Evolutionary conservation across 2,329 filamentous ascomycete genomes (phyloP).

Genomic region (Colletotrichum euphorbiae): DNA sequence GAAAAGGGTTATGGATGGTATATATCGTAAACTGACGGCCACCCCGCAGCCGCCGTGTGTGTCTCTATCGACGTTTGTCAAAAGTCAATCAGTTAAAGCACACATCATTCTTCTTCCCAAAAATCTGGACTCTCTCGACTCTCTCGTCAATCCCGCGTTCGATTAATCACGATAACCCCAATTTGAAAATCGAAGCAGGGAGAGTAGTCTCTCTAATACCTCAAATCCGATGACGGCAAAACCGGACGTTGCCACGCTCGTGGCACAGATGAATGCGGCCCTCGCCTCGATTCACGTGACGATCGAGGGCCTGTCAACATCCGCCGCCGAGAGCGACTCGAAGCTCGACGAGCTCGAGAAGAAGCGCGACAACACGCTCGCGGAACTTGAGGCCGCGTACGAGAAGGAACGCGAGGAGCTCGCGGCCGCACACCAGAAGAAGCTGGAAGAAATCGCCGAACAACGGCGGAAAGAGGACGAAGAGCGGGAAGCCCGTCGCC

Average conservation of each 20-base stretch:
- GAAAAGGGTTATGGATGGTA: constrained; percentile 18
- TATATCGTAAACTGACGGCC: constrained; percentile 34
- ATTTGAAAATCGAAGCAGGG: background rate
- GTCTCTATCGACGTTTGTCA: constrained; percentile 19
- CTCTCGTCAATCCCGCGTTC: background rate
- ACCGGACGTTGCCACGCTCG: constrained; percentile 53
- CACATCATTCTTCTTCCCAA: background rate
- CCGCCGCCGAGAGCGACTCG: constrained; percentile 47
- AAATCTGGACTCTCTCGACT: background rate
- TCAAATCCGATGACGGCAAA: constrained; percentile 36
- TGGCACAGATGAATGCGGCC: constrained; percentile 57
- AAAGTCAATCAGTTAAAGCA: constrained; percentile 18
- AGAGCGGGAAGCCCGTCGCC: constrained; percentile 51
- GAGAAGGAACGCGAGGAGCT: constrained; percentile 47
- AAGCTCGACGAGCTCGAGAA: constrained; percentile 55
- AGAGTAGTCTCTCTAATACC: constrained; percentile 9
- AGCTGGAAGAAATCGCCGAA: constrained; percentile 50
- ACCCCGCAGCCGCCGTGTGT: constrained; percentile 9
- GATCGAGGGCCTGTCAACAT: constrained; percentile 48
- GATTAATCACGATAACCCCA: background rate
- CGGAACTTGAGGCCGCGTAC: constrained; percentile 47
- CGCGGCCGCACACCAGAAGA: constrained; percentile 45
- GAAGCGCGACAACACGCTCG: constrained; percentile 50
- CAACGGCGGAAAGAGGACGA: constrained; percentile 55
- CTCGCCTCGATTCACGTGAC: constrained; percentile 54